Percentiles rank a stretch among this genome's conserved stretches.
Evolutionary conservation across 768 basidiomycete species (phyloP).

Genomic region (Lactarius akahatsu): DNA sequence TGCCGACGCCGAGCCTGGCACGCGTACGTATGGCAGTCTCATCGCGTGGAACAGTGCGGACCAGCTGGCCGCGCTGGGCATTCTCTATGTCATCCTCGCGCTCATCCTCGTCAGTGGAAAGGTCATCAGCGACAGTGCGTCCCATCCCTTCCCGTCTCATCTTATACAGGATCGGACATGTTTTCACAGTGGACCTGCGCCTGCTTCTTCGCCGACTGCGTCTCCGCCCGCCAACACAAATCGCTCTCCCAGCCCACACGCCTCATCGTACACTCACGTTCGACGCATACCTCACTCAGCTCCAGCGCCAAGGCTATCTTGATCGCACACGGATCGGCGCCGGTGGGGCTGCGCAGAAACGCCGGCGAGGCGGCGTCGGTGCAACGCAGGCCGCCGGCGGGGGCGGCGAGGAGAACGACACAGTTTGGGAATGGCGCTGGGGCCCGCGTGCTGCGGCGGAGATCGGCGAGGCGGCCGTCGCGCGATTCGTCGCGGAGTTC

Average conservation of each 20-base stretch:
- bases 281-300: conserved; percentile 61
- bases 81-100: conserved; percentile 79
- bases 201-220: conserved; percentile 66
- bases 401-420: conserved; percentile 40
- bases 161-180: too few species aligned
- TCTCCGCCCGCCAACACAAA: conserved; percentile 47
- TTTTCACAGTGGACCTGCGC: conserved; percentile 64
- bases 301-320: conserved; percentile 74
- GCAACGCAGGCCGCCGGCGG: conserved; percentile 29
- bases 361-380: conserved; percentile 49
- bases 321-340: conserved; percentile 60
- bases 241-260: conserved; percentile 54
- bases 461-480: conserved; percentile 75
- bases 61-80: conserved; percentile 65
- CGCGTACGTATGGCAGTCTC: conserved; percentile 61
- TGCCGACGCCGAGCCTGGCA: conserved; percentile 48
- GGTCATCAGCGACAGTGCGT: conserved; percentile 71
- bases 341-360: conserved; percentile 45
- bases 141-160: neutral
- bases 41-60: conserved; percentile 70
- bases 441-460: conserved; percentile 78
- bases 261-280: conserved; percentile 54
- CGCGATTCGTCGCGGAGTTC: conserved; percentile 75
- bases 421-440: conserved; percentile 80
- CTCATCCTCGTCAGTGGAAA: conserved; percentile 82